These are phyloP conservation scores for Epichloe uncinata DNA, from an alignment of 2,329 filamentous ascomycete species.

Conservation along the genomic window DNA sequence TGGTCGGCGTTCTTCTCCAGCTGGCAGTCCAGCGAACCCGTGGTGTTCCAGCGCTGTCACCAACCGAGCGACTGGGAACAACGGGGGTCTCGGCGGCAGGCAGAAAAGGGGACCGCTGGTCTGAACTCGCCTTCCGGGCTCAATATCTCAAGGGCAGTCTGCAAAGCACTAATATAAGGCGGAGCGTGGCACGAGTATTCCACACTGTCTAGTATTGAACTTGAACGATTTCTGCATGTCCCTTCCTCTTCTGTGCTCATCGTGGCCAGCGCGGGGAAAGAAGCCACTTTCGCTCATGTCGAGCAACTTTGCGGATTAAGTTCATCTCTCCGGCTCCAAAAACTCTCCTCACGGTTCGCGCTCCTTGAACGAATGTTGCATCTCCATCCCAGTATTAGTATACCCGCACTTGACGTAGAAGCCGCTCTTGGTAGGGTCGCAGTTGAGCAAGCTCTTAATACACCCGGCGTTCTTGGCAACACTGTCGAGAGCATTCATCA, in stretches of 20 bases:
- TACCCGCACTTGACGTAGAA: conserved; percentile 46
- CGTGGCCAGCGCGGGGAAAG: no score
- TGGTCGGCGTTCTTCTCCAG: no score
- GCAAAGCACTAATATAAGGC: conserved; percentile 35
- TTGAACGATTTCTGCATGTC: no score
- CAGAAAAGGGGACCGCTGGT: conserved; percentile 46
- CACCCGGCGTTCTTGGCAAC: conserved; percentile 62
- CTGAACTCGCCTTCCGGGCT: conserved; percentile 49
- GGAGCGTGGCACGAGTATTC: no score
- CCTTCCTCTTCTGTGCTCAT: no score
- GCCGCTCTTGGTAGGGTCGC: conserved; percentile 62
- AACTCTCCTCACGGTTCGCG: neutral
- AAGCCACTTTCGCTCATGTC: no score
- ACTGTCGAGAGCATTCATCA: conserved; percentile 65
- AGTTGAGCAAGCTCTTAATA: conserved; percentile 73
- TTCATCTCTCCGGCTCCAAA: no score
- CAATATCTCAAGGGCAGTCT: conserved; percentile 40
- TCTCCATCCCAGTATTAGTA: conserved; percentile 8
- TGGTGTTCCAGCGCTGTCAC: no score
- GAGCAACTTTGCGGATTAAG: no score
- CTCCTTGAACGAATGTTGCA: conserved; percentile 7
- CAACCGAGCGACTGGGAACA: neutral
- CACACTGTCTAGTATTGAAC: no score
- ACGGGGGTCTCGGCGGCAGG: conserved; percentile 22
- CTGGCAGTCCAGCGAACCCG: no score